A percentile compares a stretch with the other conserved stretches of the same genome.
Conservation (phyloP, 352 stramenopile genomes). For the Phytophthora sp. region DNA sequence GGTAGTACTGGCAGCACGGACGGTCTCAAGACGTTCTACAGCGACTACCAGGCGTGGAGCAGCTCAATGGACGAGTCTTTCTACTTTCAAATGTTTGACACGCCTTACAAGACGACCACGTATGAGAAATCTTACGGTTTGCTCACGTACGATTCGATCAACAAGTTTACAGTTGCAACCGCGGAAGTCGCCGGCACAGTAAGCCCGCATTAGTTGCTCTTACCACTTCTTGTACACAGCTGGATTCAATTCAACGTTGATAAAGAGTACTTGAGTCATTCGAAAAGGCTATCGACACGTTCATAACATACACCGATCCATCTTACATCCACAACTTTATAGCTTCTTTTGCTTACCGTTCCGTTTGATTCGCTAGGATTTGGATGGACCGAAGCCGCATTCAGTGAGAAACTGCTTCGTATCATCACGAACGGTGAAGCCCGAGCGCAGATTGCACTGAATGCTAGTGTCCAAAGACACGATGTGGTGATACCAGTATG, state of each 20-base stretch:
- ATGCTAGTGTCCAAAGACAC: constrained; percentile 94
- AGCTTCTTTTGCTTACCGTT: not conserved
- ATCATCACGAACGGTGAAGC: constrained; percentile 43
- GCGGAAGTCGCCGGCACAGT: constrained; percentile 8
- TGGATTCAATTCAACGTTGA: constrained; percentile 25
- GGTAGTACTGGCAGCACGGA: constrained; percentile 37
- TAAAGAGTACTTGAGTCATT: constrained; percentile 34
- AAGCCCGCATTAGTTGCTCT: not conserved
- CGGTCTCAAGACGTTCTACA: constrained; percentile 44
- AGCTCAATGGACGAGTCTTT: constrained; percentile 44
- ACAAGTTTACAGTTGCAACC: constrained; percentile 30
- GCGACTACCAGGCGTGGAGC: constrained; percentile 61
- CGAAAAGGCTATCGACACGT: constrained; percentile 10
- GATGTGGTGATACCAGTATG: constrained; percentile 97
- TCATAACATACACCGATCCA: constrained; percentile 20
- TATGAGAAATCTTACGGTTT: constrained; percentile 65
- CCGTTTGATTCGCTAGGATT: not conserved
- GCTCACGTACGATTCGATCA: constrained; percentile 29
- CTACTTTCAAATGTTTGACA: constrained; percentile 83
- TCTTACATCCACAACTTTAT: constrained; percentile 14
- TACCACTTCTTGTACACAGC: constrained; percentile 5
- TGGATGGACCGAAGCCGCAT: constrained; percentile 40
- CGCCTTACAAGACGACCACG: constrained; percentile 42
- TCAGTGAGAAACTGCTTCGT: constrained; percentile 41
- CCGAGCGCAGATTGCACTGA: constrained; percentile 94